Evolutionary conservation across 2,329 filamentous ascomycete species (phyloP).

Genomic region (Cytospora piceae): DNA sequence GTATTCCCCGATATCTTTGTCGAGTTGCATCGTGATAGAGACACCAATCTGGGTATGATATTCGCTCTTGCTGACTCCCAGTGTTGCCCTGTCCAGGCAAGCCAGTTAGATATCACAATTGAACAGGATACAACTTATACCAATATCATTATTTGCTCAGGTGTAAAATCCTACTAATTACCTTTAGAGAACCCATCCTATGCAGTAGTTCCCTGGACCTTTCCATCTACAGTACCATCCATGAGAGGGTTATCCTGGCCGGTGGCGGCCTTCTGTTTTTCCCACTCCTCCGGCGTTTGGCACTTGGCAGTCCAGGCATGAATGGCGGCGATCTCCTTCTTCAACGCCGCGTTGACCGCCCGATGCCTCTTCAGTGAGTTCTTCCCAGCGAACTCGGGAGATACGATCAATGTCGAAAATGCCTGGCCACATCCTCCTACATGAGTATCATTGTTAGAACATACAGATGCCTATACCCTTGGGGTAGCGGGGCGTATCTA

Average conservation of each 20-base stretch:
- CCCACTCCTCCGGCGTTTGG: slow-evolving; percentile 88
- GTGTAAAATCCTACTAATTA: neutral
- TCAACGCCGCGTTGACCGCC: slow-evolving; percentile 80
- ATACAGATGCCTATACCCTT: neutral
- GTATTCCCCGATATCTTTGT: neutral
- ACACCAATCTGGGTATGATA: neutral
- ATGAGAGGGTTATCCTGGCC: slow-evolving; percentile 43
- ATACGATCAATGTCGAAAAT: slow-evolving; percentile 64
- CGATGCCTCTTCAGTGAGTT: slow-evolving; percentile 83
- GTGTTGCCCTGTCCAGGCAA: neutral
- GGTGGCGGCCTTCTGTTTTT: slow-evolving; percentile 58
- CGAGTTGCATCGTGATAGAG: neutral
- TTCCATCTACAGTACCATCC: slow-evolving; percentile 49
- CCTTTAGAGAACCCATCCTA: neutral
- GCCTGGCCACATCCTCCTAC: slow-evolving; percentile 65
- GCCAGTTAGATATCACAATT: neutral
- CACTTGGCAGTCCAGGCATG: slow-evolving; percentile 96
- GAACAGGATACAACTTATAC: neutral
- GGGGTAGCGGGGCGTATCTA: neutral
- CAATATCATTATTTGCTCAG: neutral
- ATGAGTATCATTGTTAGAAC: slow-evolving; percentile 1
- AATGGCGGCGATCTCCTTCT: slow-evolving; percentile 85
- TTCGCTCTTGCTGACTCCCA: neutral
- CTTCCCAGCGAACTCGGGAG: slow-evolving; percentile 70
- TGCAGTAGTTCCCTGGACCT: slow-evolving; percentile 43